Percentiles rank a stretch among this genome's conserved stretches.
Conservation (phyloP, 2,329 filamentous ascomycete species). For the Amphichorda felina region DNA sequence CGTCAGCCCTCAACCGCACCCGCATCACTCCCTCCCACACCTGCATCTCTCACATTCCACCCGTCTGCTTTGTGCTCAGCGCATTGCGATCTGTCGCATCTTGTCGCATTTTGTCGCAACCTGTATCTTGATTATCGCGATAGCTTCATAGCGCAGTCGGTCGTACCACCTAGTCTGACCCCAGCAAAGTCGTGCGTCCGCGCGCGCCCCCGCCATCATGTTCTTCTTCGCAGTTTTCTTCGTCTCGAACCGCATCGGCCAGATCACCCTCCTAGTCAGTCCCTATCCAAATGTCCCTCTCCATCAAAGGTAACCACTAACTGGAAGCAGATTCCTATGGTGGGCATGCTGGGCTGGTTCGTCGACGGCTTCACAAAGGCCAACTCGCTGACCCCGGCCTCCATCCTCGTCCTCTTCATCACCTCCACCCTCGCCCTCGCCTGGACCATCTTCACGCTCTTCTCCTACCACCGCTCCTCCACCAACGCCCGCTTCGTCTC, state of each 20-base stretch:
- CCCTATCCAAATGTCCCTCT: not conserved
- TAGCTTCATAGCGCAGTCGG: not conserved
- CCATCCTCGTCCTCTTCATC: constrained; percentile 57
- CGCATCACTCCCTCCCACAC: not conserved
- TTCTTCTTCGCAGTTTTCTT: constrained; percentile 54
- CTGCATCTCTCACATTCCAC: not conserved
- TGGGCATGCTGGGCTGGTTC: constrained; percentile 59
- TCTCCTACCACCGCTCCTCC: constrained; percentile 52
- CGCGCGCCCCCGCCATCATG: constrained; percentile 29
- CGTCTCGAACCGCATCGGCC: constrained; percentile 47
- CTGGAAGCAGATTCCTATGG: constrained; percentile 43
- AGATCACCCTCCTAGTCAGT: constrained; percentile 52
- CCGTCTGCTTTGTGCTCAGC: not conserved
- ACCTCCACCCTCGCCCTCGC: constrained; percentile 49
- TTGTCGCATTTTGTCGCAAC: not conserved
- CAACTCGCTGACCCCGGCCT: constrained; percentile 48
- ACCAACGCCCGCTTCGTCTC: constrained; percentile 50
- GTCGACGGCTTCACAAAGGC: constrained; percentile 44
- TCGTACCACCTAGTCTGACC: not conserved
- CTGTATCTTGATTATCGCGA: not conserved
- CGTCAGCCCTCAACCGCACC: not conserved
- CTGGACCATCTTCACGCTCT: constrained; percentile 54
- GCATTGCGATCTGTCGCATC: not conserved
- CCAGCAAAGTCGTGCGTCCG: not conserved
- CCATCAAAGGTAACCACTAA: not conserved